Evolutionary conservation across 805 yeast genomes (phyloP).

Genomic region (Yarrowia osloensis): DNA sequence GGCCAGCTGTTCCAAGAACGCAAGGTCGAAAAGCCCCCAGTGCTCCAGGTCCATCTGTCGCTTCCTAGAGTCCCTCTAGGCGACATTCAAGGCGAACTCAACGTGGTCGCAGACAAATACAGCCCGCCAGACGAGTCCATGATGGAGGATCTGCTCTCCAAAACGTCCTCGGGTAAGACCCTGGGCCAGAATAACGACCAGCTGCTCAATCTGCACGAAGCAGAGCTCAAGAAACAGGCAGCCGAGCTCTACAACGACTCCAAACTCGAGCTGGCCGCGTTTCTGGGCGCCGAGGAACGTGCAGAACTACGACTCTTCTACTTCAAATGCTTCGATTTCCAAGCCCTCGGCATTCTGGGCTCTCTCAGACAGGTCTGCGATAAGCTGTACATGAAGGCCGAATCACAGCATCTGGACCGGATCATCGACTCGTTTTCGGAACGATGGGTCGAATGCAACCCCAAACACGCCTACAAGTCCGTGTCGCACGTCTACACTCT

Average conservation of each 20-base stretch:
- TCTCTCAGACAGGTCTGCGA: slow-evolving; percentile 63
- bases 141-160: neutral
- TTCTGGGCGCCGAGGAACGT: slow-evolving; percentile 32
- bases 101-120: slow-evolving; percentile 22
- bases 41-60: slow-evolving; percentile 10
- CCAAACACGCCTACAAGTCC: slow-evolving; percentile 52
- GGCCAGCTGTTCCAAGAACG: slow-evolving; percentile 13
- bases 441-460: slow-evolving; percentile 58
- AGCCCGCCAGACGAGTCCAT: neutral
- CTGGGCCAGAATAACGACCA: slow-evolving; percentile 5
- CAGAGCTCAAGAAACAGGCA: slow-evolving; percentile 14
- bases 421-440: slow-evolving; percentile 67
- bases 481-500: slow-evolving; percentile 65
- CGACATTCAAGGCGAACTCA: slow-evolving; percentile 18
- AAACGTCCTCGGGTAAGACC: neutral
- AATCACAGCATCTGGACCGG: slow-evolving; percentile 78
- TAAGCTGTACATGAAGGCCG: slow-evolving; percentile 71
- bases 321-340: slow-evolving; percentile 47
- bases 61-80: slow-evolving; percentile 18
- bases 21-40: slow-evolving; percentile 2
- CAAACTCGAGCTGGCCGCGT: slow-evolving; percentile 14
- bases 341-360: slow-evolving; percentile 53
- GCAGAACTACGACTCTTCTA: slow-evolving; percentile 33
- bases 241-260: slow-evolving; percentile 11
- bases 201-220: slow-evolving; percentile 10